A percentile compares a stretch with the other conserved stretches of the same genome.
These are phyloP conservation scores for Guyanaporus albipodus DNA, from an alignment of 768 basidiomycete genomes.

Conservation along the genomic window DNA sequence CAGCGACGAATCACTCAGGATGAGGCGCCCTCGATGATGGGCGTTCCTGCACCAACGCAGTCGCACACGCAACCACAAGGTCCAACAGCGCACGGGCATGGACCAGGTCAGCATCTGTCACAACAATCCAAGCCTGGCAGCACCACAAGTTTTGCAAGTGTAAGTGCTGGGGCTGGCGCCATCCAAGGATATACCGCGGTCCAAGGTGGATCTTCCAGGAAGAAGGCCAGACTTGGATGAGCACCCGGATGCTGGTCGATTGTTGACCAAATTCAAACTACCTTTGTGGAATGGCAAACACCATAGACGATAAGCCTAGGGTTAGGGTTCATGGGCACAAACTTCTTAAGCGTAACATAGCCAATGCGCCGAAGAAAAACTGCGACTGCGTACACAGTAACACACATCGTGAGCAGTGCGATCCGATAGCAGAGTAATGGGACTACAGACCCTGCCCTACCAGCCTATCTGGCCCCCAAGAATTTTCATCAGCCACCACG, in stretches of 20 bases:
- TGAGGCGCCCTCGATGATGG: slow-evolving; percentile 86
- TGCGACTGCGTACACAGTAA: too few relatives aligned
- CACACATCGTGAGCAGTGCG: too few relatives aligned
- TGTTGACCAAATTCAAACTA: too few relatives aligned
- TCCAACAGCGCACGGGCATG: slow-evolving; percentile 44
- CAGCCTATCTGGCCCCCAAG: too few relatives aligned
- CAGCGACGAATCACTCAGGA: slow-evolving; percentile 88
- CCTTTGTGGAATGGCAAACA: too few relatives aligned
- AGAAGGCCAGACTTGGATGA: slow-evolving; percentile 57
- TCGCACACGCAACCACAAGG: slow-evolving; percentile 39
- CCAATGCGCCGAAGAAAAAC: too few relatives aligned
- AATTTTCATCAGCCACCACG: too few relatives aligned
- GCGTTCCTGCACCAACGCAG: slow-evolving; percentile 47
- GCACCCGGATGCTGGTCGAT: neutral
- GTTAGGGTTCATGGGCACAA: too few relatives aligned
- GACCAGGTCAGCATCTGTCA: slow-evolving; percentile 40
- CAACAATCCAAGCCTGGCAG: slow-evolving; percentile 52
- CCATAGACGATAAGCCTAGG: too few relatives aligned
- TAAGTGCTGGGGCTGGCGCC: slow-evolving; percentile 49
- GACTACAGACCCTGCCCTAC: too few relatives aligned
- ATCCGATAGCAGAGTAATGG: too few relatives aligned
- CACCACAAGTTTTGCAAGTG: slow-evolving; percentile 57
- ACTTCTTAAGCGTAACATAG: too few relatives aligned
- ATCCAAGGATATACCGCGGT: slow-evolving; percentile 28
- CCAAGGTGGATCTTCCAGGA: slow-evolving; percentile 43